Conservation (phyloP, 1,284 basidiomycete genomes). For the Apiotrichum porosum region DNA sequence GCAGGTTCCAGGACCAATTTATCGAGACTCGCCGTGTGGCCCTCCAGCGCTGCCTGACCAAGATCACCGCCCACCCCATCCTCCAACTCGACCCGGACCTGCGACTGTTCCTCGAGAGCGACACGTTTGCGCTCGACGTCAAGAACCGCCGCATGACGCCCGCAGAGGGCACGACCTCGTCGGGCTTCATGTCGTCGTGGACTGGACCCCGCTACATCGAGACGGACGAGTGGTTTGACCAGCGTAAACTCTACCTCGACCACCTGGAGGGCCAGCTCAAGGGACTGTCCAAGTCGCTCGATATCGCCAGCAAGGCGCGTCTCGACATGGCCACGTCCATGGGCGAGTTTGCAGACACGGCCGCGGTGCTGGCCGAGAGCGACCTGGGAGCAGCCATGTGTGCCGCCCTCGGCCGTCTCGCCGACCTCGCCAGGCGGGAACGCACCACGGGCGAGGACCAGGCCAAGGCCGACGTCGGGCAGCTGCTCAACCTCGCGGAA, state of each 20-base stretch:
- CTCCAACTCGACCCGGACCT: slow-evolving; percentile 77
- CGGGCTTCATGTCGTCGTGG: slow-evolving; percentile 70
- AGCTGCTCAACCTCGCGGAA: slow-evolving; percentile 71
- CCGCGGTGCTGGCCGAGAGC: slow-evolving; percentile 63
- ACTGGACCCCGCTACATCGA: slow-evolving; percentile 83
- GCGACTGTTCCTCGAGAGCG: slow-evolving; percentile 79
- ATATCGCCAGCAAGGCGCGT: slow-evolving; percentile 73
- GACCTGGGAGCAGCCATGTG: slow-evolving; percentile 71
- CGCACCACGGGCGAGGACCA: slow-evolving; percentile 67
- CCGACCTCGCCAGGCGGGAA: slow-evolving; percentile 66
- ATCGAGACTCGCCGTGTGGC: slow-evolving; percentile 75
- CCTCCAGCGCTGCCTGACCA: slow-evolving; percentile 82
- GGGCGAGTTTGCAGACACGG: slow-evolving; percentile 66
- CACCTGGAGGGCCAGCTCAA: slow-evolving; percentile 84
- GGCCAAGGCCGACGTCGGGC: slow-evolving; percentile 69
- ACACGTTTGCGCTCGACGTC: slow-evolving; percentile 75
- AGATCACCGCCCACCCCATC: slow-evolving; percentile 82
- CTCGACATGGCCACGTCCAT: slow-evolving; percentile 63
- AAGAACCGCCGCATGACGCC: slow-evolving; percentile 37
- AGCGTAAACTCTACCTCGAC: slow-evolving; percentile 78
- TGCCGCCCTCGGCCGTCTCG: slow-evolving; percentile 61
- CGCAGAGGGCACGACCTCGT: slow-evolving; percentile 4
- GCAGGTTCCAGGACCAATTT: slow-evolving; percentile 80
- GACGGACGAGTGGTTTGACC: slow-evolving; percentile 96
- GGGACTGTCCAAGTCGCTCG: slow-evolving; percentile 77